Evolutionary conservation across 1,139 yeast genomes (phyloP).

Genomic region (Arxiozyma telluris): DNA sequence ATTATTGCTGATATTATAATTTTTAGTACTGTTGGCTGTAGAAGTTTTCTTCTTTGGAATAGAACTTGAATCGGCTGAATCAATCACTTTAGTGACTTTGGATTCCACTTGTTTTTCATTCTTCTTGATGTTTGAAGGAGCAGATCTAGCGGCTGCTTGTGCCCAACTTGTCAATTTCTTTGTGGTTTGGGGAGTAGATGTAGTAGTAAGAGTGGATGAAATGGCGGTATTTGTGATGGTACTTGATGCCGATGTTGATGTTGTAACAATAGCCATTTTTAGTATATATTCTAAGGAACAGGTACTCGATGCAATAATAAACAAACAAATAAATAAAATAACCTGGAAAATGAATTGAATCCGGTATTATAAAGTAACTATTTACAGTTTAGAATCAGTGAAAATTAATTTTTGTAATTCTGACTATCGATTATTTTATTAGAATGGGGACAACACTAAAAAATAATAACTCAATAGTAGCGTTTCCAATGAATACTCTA

Average conservation of each 20-base stretch:
- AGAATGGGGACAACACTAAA: no score
- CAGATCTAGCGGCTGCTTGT: slow-evolving; percentile 27
- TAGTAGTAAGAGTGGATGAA: slow-evolving; percentile 5
- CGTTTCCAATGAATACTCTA: no score
- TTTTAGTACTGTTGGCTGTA: slow-evolving; percentile 2
- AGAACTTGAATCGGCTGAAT: neutral
- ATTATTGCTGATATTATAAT: neutral
- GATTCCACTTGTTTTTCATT: slow-evolving; percentile 5
- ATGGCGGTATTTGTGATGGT: no score
- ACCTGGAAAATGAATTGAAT: neutral
- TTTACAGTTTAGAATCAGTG: neutral
- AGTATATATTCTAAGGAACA: neutral
- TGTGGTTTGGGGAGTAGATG: slow-evolving; percentile 11
- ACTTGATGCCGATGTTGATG: neutral
- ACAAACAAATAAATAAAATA: neutral
- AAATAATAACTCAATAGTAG: no score
- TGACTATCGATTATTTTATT: no score
- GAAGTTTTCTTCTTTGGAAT: slow-evolving; percentile 4
- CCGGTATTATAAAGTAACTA: neutral
- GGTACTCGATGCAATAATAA: neutral
- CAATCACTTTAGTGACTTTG: neutral
- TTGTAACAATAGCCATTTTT: slow-evolving; percentile 2
- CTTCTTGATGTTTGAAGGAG: slow-evolving; percentile 7
- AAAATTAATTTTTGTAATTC: no score
- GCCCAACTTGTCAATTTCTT: slow-evolving; percentile 27